phyloP scores from a whole-genome alignment of 345 rosid species.

The Mangifera indica region DNA sequence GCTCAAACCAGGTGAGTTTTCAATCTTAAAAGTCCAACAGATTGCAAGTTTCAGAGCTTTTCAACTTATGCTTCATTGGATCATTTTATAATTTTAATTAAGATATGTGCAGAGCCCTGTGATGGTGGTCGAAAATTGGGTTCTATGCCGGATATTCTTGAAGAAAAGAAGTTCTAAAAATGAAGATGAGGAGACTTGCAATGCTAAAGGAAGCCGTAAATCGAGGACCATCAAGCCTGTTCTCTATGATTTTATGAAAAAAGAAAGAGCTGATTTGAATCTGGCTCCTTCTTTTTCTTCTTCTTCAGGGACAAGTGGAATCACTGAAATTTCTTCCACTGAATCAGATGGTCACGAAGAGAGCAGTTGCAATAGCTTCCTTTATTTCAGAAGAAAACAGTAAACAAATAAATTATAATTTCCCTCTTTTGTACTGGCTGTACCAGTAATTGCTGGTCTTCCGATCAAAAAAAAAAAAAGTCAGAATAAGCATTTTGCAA shows the following conservation, averaged over 20 bases:
- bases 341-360: slow-evolving; percentile 64
- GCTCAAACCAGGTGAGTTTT: slow-evolving; percentile 35
- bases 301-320: slow-evolving; percentile 83
- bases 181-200: slow-evolving; percentile 40
- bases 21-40: background rate
- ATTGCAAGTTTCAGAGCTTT: background rate
- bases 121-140: slow-evolving; percentile 71
- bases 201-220: slow-evolving; percentile 35
- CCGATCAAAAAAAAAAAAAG: slow-evolving; percentile 32
- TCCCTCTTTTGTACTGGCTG: slow-evolving; percentile 17
- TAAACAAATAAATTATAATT: slow-evolving; percentile 2
- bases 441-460: slow-evolving; percentile 28
- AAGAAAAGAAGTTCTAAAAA: slow-evolving; percentile 68
- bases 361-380: slow-evolving; percentile 70
- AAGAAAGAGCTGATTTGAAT: slow-evolving; percentile 57
- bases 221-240: slow-evolving; percentile 42
- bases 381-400: slow-evolving; percentile 58
- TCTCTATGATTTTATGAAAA: slow-evolving; percentile 77
- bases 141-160: slow-evolving; percentile 84
- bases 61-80: slow-evolving; percentile 6
- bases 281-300: slow-evolving; percentile 54
- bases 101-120: slow-evolving; percentile 37
- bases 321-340: slow-evolving; percentile 59
- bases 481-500: slow-evolving; percentile 35
- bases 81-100: slow-evolving; percentile 1